Base-by-base conservation (phyloP, 305 asterid species). In the Fraxinus greggii region DNA sequence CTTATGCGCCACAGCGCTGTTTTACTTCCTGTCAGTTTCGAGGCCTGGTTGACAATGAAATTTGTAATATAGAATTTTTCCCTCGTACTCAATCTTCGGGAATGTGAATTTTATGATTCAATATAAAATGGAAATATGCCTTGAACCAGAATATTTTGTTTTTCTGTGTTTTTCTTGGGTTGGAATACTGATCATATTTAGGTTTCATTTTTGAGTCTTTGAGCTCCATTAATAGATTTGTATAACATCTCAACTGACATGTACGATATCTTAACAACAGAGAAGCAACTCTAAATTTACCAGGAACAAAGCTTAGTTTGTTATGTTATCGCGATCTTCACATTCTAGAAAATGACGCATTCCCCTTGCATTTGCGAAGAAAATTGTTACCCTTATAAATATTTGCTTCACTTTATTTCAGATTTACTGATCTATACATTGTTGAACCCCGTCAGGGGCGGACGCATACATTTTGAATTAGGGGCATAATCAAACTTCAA, bases 11-110 rank as follows among this genome's bases (percentile, higher is more conserved):
- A 33, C 26, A 9, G 17, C 59, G 38, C 51, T 82, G 75, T 32
- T 83, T 56, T 23, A 73, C 80, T 54, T 81, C 82, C 76, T 76
- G 38, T 79, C 80, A 65, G 28, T 86, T 74, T 76, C 80, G 28
- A 75, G 28, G 28, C 74, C 81, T 19, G 21, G 21, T 54, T 51
- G 9, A 51, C 23, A 17, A 51, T n/a, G 24, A 51, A 51, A 54
- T n/a, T 54, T 54, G 63, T 54, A n/a, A n/a, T 54, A 17, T 13
- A 17, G 59, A 4, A 0, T 15, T 48, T 45, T 15, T 3, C 59
- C 21, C 21, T 48, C 19, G 7, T 48, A 3, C 56, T 3, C 19
- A 4, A 13, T 45, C 56, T 13, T 42, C 17, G 51, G 51, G 51
- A 40, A 40, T 10, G 51, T 45, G 19, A 1, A 15, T 45, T 13